Evolutionary conservation across 441 rosid genomes (phyloP).

Genomic region (Cnidoscolus chayamansa): DNA sequence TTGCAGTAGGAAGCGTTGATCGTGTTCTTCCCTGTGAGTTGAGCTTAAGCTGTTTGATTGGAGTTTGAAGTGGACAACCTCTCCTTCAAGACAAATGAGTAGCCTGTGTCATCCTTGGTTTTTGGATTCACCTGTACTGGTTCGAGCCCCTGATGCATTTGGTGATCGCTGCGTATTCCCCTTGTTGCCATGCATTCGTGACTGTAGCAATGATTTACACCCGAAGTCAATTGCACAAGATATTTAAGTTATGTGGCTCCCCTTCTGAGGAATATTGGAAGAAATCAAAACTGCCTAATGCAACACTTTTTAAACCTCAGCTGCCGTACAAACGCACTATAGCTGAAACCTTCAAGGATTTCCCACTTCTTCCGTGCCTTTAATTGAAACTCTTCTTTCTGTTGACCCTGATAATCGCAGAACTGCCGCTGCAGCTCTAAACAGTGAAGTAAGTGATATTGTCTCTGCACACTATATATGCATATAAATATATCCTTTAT

Average conservation of each 20-base stretch:
- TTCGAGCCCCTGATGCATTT: no score
- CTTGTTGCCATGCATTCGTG: no score
- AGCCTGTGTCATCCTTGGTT: no score
- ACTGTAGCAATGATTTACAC: no score
- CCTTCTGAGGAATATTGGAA: constrained; percentile 90
- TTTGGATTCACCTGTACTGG: no score
- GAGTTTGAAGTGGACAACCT: no score
- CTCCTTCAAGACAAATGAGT: no score
- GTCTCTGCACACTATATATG: not conserved
- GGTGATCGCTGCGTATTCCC: no score
- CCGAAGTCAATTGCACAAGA: constrained; percentile 65
- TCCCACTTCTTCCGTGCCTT: constrained; percentile 55
- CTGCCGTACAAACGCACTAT: constrained; percentile 69
- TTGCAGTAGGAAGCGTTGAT: no score
- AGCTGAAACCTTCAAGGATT: constrained; percentile 68
- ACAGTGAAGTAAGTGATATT: constrained; percentile 56
- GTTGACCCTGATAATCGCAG: constrained; percentile 79
- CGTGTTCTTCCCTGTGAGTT: no score
- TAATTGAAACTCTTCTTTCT: constrained; percentile 72
- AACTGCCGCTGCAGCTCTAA: constrained; percentile 66
- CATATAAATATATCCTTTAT: not conserved
- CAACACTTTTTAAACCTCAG: constrained; percentile 74
- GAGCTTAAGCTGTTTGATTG: no score
- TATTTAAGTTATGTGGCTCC: constrained; percentile 85
- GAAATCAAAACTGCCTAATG: constrained; percentile 74